Percentiles rank a stretch among this genome's conserved stretches.
phyloP scores from a whole-genome alignment of 441 rosid species.

The Mallotus japonicus region DNA sequence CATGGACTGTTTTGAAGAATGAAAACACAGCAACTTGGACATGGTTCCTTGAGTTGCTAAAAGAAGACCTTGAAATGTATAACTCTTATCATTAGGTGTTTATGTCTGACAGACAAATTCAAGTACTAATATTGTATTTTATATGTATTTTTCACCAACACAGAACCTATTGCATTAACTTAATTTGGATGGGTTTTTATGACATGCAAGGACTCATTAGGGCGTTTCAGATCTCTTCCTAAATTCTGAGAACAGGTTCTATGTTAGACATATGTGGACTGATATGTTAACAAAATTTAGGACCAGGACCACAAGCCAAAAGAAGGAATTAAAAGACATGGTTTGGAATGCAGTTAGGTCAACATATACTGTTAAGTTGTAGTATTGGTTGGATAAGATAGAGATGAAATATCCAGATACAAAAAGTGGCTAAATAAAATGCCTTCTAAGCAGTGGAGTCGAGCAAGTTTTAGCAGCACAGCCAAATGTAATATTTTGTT shows the following conservation, averaged over 20 bases:
- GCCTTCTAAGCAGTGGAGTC: background rate
- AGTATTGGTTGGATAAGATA: background rate
- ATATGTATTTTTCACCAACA: no score
- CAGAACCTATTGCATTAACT: no score
- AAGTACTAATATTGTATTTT: background rate
- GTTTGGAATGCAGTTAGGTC: background rate
- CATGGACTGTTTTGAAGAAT: background rate
- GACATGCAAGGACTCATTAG: no score
- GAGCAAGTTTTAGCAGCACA: background rate
- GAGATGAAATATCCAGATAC: background rate
- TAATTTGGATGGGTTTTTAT: no score
- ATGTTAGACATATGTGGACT: no score
- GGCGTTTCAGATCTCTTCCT: no score
- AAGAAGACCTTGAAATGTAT: no score
- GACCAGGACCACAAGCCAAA: no score
- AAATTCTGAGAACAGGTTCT: no score
- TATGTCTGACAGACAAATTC: background rate
- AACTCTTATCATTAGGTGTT: background rate
- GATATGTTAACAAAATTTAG: no score
- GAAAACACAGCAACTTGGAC: background rate
- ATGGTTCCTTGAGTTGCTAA: background rate
- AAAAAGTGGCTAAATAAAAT: background rate
- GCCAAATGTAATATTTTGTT: background rate
- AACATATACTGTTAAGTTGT: background rate
- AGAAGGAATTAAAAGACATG: no score